Conservation (phyloP, 2,329 filamentous ascomycete genomes). For the Cladosporium austrohemisphaericum region DNA sequence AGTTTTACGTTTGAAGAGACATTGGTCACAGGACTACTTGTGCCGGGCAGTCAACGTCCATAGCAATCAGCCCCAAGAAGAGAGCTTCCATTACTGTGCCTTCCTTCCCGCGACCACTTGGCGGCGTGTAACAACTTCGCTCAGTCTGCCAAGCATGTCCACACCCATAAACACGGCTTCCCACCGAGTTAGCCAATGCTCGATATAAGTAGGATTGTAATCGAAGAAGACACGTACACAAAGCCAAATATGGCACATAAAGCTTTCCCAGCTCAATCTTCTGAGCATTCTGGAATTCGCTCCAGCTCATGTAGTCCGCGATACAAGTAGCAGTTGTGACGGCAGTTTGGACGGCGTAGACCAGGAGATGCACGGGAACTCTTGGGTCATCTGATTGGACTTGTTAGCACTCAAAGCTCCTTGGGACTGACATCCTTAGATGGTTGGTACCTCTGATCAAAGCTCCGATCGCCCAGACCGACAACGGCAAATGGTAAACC, state of each 20-base stretch:
- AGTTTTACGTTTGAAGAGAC: too few relatives aligned
- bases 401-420: neutral
- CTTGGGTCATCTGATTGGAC: constrained; percentile 49
- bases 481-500: constrained; percentile 59
- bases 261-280: constrained; percentile 50
- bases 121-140: neutral
- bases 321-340: constrained; percentile 62
- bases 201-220: neutral
- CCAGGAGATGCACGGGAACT: constrained; percentile 57
- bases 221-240: constrained; percentile 45
- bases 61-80: too few relatives aligned
- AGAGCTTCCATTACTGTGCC: constrained; percentile 4
- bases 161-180: constrained; percentile 42
- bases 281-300: constrained; percentile 40
- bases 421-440: neutral
- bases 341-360: constrained; percentile 57
- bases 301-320: constrained; percentile 58
- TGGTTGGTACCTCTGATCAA: constrained; percentile 45
- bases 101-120: neutral
- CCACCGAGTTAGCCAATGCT: neutral
- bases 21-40: too few relatives aligned
- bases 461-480: constrained; percentile 57
- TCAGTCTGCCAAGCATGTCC: constrained; percentile 34
- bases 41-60: too few relatives aligned
- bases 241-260: constrained; percentile 55